phyloP scores from a whole-genome alignment of 805 yeast genomes.

The Teunomyces aglyptinius region DNA sequence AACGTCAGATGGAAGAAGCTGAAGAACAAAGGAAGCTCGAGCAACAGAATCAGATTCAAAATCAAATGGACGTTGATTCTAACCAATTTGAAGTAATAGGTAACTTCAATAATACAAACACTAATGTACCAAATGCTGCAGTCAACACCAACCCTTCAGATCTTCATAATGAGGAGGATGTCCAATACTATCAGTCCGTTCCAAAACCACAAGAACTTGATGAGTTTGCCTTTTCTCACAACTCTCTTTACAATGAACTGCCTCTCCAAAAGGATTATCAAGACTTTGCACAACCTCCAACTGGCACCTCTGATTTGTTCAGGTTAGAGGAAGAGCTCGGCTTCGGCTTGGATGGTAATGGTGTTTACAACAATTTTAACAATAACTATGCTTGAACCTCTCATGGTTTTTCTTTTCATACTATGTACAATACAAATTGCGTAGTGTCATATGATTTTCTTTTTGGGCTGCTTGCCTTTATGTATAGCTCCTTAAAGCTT shows the following conservation, averaged over 20 bases:
- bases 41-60: slow-evolving; percentile 12
- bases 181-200: slow-evolving; percentile 33
- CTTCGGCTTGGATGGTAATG: slow-evolving; percentile 43
- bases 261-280: slow-evolving; percentile 2
- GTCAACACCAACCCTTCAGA: slow-evolving; percentile 21
- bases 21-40: slow-evolving; percentile 21
- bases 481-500: slow-evolving; percentile 4
- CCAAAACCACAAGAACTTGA: slow-evolving; percentile 47
- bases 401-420: neutral
- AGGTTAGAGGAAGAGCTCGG: slow-evolving; percentile 45
- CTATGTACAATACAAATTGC: slow-evolving; percentile 3
- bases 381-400: neutral
- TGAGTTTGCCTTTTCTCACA: slow-evolving; percentile 24
- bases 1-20: slow-evolving; percentile 23
- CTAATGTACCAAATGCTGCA: slow-evolving; percentile 6
- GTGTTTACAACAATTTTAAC: slow-evolving; percentile 13
- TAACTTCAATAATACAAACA: slow-evolving; percentile 12
- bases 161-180: slow-evolving; percentile 17
- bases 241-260: neutral
- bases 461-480: neutral
- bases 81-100: slow-evolving; percentile 2
- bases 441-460: neutral
- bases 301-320: slow-evolving; percentile 26
- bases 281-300: slow-evolving; percentile 5
- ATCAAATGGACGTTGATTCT: slow-evolving; percentile 1